phyloP scores from a whole-genome alignment of 2,329 filamentous ascomycete species.

The Sphaerulina populicola region DNA sequence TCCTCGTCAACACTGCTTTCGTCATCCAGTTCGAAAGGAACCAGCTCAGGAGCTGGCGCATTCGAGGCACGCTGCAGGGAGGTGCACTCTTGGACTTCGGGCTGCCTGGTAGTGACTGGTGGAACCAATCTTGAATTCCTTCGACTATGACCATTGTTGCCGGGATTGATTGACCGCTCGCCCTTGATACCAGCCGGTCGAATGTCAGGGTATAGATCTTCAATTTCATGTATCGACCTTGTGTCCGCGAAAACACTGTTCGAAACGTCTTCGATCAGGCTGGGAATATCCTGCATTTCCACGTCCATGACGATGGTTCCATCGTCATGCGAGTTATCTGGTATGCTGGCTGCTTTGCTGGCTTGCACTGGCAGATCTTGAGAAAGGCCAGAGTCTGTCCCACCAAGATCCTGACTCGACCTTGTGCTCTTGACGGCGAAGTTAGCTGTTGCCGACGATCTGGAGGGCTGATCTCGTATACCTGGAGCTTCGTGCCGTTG shows the following conservation, averaged over 20 bases:
- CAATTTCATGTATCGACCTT: conserved; percentile 20
- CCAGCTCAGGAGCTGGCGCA: conserved; percentile 1
- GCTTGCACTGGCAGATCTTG: conserved; percentile 1
- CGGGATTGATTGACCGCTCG: conserved; percentile 12
- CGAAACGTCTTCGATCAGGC: background rate
- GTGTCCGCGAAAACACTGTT: conserved; percentile 17
- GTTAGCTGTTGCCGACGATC: conserved; percentile 6
- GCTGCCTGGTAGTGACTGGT: background rate
- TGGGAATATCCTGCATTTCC: background rate
- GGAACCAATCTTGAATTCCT: background rate
- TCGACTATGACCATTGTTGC: conserved; percentile 10
- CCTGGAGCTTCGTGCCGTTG: conserved; percentile 7
- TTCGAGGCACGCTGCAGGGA: background rate
- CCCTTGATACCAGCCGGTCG: background rate
- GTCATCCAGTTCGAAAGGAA: background rate
- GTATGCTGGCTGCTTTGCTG: background rate
- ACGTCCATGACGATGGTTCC: background rate
- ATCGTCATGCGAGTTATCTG: background rate
- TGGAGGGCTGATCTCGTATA: conserved; percentile 1
- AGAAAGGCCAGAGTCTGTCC: conserved; percentile 5
- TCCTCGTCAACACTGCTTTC: conserved; percentile 5
- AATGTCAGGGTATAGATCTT: conserved; percentile 9
- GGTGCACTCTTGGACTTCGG: background rate
- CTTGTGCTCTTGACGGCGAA: conserved; percentile 6
- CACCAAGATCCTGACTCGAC: conserved; percentile 8